Base-by-base conservation (phyloP, 2,329 filamentous ascomycete species). In the Fusarium phyllophilum region DNA sequence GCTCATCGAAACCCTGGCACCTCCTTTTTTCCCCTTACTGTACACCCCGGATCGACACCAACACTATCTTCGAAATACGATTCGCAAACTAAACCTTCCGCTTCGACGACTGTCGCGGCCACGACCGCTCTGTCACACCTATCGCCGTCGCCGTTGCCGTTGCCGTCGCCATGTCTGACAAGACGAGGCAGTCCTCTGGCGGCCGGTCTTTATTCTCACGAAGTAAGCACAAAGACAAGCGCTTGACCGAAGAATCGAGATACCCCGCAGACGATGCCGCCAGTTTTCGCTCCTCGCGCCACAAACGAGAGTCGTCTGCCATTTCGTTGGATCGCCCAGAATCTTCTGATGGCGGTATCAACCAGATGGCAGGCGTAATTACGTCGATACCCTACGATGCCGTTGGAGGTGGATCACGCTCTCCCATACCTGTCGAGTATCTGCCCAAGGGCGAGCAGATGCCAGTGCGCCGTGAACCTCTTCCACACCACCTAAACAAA, bases 361-460 rank as follows among this genome's bases (percentile, higher is more conserved):
- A 93, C 79, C 91, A 91, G 85, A 92, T 90, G 80, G 92, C 94
- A 39, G 95, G 94, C 66, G 90, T 96, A 66, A 94, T 97, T 79
- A 94, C 94, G 39, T 92, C 94, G 34, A 95, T 98, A 74, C 94
- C 95, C 38, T 97, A 97, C 85, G 94, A 97, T 77, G 90, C 86
- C 78, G 86, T 92, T 36, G 81, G 88, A 57, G 81, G 88, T 62
- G 92, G 93, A 81, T 88, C 88, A 55, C 90, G 90, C 79, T 92
- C 91, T 31, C 92, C 94, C 10, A 88, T 94, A 66, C 84, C 92
- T 44, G 87, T 94, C 78, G 93, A 97, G 51, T 93, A 93, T 79
- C 85, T 94, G 48, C 91, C 92, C 56, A 89, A 90, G 79, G 84
- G 88, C 65, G 91, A 94, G 71, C 90, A 92, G 79, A 82, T 87